Base-by-base conservation (phyloP, 139 green algal species). In the Astrephomene gubernaculifera region DNA sequence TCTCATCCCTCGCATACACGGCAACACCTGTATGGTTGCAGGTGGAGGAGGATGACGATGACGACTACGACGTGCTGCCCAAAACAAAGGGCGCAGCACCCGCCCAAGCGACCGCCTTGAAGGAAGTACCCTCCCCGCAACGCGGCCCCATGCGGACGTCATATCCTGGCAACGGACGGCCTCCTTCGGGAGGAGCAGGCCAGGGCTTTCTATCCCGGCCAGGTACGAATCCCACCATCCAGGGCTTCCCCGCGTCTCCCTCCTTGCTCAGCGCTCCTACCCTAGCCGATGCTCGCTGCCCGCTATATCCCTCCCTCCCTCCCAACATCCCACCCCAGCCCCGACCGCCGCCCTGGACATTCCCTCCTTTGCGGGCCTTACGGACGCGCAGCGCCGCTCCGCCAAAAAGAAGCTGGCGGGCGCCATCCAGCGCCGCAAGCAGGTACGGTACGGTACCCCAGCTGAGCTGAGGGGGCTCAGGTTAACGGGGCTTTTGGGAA, bases 11-110 rank as follows among this genome's bases (percentile, higher is more conserved):
- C n/a, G n/a, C n/a, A n/a, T n/a, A n/a, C n/a, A n/a, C n/a, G n/a
- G n/a, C n/a, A n/a, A n/a, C n/a, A n/a, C n/a, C n/a, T n/a, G n/a
- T n/a, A n/a, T n/a, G n/a, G n/a, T n/a, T n/a, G 41, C 3, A 41
- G 44, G 68, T 2, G 43, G 78, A 82, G 52, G 67, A 85, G 24
- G 76, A 88, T 22, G 75, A 72, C 6, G 87, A 91, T 38, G 87
- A 91, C 17, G 87, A 91, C 63, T 91, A 91, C 61, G 87, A 91
- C 31, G 87, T 91, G 27, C 57, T 91, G 41, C 87, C 87, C 2
- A 82, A 71, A 44, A 78, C 70, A 14, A 87, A 86, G 65, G 57
- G 31, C 36, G 39, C 57, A 19, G 52, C 38, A 27, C 57, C 75
- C 2, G 35, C 54, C 35, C 57, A 38, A 25, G 41, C 75, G 2